These are phyloP conservation scores for Sisymbrium irio DNA, from an alignment of 345 rosid species.

Conservation along the genomic window DNA sequence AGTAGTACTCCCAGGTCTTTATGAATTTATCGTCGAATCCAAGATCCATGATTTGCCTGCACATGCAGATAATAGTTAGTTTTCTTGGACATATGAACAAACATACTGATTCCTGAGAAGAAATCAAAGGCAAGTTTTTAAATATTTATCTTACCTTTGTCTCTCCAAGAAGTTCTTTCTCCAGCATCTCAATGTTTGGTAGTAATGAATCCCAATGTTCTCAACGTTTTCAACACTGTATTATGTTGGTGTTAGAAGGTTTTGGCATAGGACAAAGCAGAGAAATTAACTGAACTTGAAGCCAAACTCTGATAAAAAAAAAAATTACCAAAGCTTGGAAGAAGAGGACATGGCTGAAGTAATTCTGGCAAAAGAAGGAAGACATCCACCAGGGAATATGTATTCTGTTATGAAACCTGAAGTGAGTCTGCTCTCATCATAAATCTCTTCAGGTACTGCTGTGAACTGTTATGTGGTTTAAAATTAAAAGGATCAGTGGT, in stretches of 20 bases:
- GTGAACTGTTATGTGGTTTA: slow-evolving; percentile 48
- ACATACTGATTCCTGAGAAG: neutral
- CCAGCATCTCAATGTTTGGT: slow-evolving; percentile 72
- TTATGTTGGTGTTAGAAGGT: neutral
- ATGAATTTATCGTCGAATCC: slow-evolving; percentile 80
- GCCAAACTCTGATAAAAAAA: neutral
- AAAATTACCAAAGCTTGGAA: slow-evolving; percentile 61
- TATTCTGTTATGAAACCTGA: slow-evolving; percentile 87
- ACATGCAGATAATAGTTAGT: neutral
- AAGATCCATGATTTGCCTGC: slow-evolving; percentile 56
- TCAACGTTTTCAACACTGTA: slow-evolving; percentile 80
- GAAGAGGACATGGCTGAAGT: slow-evolving; percentile 70
- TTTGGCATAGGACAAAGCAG: too few relatives aligned
- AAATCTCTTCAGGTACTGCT: slow-evolving; percentile 77
- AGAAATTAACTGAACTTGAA: neutral
- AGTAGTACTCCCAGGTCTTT: slow-evolving; percentile 87
- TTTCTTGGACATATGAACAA: neutral
- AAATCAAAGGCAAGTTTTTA: neutral
- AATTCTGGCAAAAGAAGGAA: slow-evolving; percentile 73
- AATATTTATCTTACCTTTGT: slow-evolving; percentile 40
- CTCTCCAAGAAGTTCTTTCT: slow-evolving; percentile 69
- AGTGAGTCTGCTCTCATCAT: slow-evolving; percentile 68
- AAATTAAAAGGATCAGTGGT: slow-evolving; percentile 2
- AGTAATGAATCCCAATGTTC: slow-evolving; percentile 77
- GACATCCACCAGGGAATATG: slow-evolving; percentile 84